These are phyloP conservation scores for Pharus latifolius DNA, from an alignment of 176 grass and related monocot species.

Conservation along the genomic window DNA sequence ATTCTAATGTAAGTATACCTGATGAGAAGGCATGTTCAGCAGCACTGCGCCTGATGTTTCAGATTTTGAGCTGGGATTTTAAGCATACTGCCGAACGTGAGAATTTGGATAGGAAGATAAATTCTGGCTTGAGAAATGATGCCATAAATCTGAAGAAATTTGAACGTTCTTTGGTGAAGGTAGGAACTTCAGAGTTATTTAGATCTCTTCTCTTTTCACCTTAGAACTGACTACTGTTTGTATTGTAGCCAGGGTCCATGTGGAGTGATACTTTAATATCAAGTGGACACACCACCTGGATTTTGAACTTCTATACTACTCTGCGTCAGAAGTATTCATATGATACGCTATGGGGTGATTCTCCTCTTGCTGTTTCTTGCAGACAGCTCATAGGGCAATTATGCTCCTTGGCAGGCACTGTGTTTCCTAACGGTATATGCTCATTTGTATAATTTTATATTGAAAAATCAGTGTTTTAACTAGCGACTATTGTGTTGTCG, in stretches of 20 bases:
- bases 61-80: slow-evolving; percentile 93
- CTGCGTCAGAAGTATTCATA: slow-evolving; percentile 64
- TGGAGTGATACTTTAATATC: slow-evolving; percentile 82
- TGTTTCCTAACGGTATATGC: slow-evolving; percentile 75
- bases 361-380: slow-evolving; percentile 69
- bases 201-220: slow-evolving; percentile 17
- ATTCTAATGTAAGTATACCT: slow-evolving; percentile 39
- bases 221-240: slow-evolving; percentile 37
- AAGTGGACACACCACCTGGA: slow-evolving; percentile 64
- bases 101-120: slow-evolving; percentile 38
- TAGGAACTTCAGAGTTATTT: slow-evolving; percentile 27
- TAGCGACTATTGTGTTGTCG: no score
- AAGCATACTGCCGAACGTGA: slow-evolving; percentile 35
- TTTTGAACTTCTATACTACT: slow-evolving; percentile 78
- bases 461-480: no score
- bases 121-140: slow-evolving; percentile 73
- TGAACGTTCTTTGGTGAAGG: slow-evolving; percentile 78
- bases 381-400: slow-evolving; percentile 86
- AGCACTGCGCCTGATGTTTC: slow-evolving; percentile 76
- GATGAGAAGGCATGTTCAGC: slow-evolving; percentile 77
- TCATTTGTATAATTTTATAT: background rate
- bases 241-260: slow-evolving; percentile 78
- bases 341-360: slow-evolving; percentile 89
- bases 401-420: slow-evolving; percentile 81
- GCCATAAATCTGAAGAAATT: slow-evolving; percentile 79